Conservation (phyloP, 768 basidiomycete species). For the Cystobasidiopsis lactophilus region DNA sequence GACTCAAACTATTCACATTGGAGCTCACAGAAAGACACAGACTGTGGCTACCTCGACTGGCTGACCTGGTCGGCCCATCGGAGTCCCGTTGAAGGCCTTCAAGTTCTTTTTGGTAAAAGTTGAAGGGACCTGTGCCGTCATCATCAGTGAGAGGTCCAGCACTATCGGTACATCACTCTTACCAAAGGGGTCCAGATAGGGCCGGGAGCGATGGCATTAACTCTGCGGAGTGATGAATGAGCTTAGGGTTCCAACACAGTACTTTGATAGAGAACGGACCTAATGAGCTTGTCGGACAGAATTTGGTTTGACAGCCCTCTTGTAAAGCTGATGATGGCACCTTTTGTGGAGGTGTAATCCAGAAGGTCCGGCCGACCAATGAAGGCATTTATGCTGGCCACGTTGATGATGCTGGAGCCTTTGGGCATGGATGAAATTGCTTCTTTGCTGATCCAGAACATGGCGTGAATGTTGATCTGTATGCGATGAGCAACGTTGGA, state of each 20-base stretch:
- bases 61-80: conserved; percentile 34
- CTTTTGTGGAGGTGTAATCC: conserved; percentile 36
- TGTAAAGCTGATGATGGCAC: conserved; percentile 31
- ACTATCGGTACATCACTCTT: conserved; percentile 7
- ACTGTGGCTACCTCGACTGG: conserved; percentile 34
- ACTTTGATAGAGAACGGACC: too few relatives aligned
- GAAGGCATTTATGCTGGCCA: conserved; percentile 28
- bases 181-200: conserved; percentile 35
- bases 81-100: conserved; percentile 24
- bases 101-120: conserved; percentile 24
- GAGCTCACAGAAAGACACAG: conserved; percentile 28
- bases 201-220: conserved; percentile 25
- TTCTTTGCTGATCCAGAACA: conserved; percentile 25
- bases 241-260: conserved; percentile 29
- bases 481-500: not conserved
- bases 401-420: conserved; percentile 31
- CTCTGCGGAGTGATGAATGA: not conserved
- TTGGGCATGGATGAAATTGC: conserved; percentile 30
- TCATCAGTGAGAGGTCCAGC: not conserved
- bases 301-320: conserved; percentile 34
- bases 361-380: conserved; percentile 32
- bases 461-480: conserved; percentile 14
- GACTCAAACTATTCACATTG: not conserved
- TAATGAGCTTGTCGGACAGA: conserved; percentile 32
- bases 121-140: not conserved